A percentile compares a stretch with the other conserved stretches of the same genome.
These are phyloP conservation scores for Suhomyces wounanorum DNA, from an alignment of 1,139 yeast species.

Conservation along the genomic window DNA sequence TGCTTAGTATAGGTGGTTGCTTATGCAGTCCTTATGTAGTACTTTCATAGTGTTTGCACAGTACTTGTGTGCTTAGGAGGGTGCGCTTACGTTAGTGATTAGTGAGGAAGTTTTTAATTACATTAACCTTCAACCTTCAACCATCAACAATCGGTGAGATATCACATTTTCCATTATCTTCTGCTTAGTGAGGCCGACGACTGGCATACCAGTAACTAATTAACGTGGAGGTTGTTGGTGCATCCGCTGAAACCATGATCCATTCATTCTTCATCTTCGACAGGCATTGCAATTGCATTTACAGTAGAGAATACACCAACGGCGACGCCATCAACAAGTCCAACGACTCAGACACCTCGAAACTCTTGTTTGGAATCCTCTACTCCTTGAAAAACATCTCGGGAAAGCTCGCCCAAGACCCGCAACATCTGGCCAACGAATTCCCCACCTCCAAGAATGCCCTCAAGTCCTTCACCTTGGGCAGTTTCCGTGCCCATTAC, in stretches of 20 bases:
- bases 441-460: constrained; percentile 47
- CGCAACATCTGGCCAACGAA: constrained; percentile 13
- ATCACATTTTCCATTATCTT: too few relatives aligned
- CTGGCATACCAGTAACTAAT: too few relatives aligned
- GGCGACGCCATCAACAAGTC: constrained; percentile 45
- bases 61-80: too few relatives aligned
- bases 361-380: constrained; percentile 84
- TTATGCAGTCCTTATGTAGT: too few relatives aligned
- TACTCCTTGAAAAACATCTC: constrained; percentile 79
- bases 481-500: constrained; percentile 75
- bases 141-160: too few relatives aligned
- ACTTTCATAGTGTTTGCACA: too few relatives aligned
- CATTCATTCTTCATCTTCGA: constrained; percentile 88
- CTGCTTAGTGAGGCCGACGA: too few relatives aligned
- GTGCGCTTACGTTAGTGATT: too few relatives aligned
- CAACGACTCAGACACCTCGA: constrained; percentile 66
- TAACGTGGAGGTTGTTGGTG: too few relatives aligned
- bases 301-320: constrained; percentile 60
- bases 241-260: constrained; percentile 28
- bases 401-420: constrained; percentile 53
- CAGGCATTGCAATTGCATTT: constrained; percentile 82
- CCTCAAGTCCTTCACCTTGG: constrained; percentile 68
- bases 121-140: too few relatives aligned
- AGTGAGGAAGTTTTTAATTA: too few relatives aligned
- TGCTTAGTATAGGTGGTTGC: too few relatives aligned